phyloP scores from a whole-genome alignment of 2,329 filamentous ascomycete genomes.

The Teratosphaeria epicoccoides region DNA sequence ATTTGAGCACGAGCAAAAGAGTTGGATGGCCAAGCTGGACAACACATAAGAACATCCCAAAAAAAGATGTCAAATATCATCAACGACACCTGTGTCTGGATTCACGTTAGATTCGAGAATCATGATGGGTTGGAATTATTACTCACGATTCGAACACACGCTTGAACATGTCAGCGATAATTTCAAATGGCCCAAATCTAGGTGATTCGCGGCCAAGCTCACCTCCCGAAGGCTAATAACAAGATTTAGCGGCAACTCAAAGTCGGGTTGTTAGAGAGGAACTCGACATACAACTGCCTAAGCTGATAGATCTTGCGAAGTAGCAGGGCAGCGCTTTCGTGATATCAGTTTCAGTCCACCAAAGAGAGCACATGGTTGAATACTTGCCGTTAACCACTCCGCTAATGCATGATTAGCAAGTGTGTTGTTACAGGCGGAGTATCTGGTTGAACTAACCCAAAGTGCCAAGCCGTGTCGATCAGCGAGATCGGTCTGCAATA shows the following conservation, averaged over 20 bases:
- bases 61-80: too few species aligned
- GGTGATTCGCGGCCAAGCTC: not conserved
- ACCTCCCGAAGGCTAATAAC: not conserved
- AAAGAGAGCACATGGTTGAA: not conserved
- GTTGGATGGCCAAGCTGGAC: too few species aligned
- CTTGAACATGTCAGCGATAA: not conserved
- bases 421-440: not conserved
- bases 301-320: not conserved
- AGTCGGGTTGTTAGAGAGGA: not conserved
- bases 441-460: not conserved
- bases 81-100: not conserved
- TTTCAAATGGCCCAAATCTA: not conserved
- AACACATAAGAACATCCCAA: too few species aligned
- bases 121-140: too few species aligned
- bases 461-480: not conserved
- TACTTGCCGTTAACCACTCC: not conserved
- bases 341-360: not conserved
- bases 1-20: too few species aligned
- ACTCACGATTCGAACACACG: not conserved
- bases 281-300: not conserved
- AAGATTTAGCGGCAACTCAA: not conserved
- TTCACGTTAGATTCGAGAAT: too few species aligned
- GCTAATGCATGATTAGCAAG: not conserved
- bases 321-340: not conserved
- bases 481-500: not conserved